A percentile compares a stretch with the other conserved stretches of the same genome.
These are phyloP conservation scores for Saturnispora sanitii DNA, from an alignment of 805 yeast genomes.

Conservation along the genomic window DNA sequence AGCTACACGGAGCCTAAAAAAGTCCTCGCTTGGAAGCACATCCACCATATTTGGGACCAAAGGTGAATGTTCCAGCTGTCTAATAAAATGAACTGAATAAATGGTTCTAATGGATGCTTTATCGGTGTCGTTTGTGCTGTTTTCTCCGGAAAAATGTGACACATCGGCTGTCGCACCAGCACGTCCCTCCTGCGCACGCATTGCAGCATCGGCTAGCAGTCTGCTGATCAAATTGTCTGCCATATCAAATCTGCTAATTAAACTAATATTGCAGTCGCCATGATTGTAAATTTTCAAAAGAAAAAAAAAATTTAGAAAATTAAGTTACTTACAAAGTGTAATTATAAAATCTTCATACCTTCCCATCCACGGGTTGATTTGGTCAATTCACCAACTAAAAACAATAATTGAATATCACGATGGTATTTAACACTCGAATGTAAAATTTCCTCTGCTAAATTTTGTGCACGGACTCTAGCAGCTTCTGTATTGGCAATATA, in stretches of 20 bases:
- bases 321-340: too few relatives aligned
- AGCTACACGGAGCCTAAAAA: constrained; percentile 34
- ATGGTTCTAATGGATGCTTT: neutral
- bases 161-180: neutral
- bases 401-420: constrained; percentile 2
- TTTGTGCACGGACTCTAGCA: constrained; percentile 3
- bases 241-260: constrained; percentile 3
- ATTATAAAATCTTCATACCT: constrained; percentile 9
- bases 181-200: constrained; percentile 23
- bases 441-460: neutral
- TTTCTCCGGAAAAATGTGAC: neutral
- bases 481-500: neutral
- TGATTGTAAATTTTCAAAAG: too few relatives aligned
- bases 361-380: constrained; percentile 7
- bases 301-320: too few relatives aligned
- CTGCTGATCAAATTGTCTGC: constrained; percentile 21
- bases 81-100: constrained; percentile 7
- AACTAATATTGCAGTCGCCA: too few relatives aligned
- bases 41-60: constrained; percentile 7
- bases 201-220: constrained; percentile 27
- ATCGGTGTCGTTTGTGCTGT: neutral
- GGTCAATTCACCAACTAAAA: constrained; percentile 6
- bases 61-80: constrained; percentile 9
- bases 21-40: constrained; percentile 27
- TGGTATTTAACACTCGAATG: neutral